Evolutionary conservation across 805 yeast species (phyloP).

Genomic region (Pichia scutulata): DNA sequence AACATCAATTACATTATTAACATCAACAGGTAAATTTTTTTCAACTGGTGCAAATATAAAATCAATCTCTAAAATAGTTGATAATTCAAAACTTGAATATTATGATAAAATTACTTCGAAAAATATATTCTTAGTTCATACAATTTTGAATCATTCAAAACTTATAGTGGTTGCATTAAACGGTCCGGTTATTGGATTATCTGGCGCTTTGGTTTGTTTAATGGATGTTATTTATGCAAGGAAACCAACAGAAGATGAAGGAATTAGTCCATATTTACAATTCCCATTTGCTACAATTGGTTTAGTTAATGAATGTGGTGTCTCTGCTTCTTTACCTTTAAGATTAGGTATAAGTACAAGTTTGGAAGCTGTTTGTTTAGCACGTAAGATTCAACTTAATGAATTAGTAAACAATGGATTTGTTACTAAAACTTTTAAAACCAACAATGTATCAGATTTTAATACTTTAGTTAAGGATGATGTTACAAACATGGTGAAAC

Average conservation of each 20-base stretch:
- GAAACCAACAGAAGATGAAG: neutral
- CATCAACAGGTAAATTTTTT: conserved; percentile 67
- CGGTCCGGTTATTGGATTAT: conserved; percentile 82
- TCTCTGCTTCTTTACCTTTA: conserved; percentile 57
- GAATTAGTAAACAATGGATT: conserved; percentile 53
- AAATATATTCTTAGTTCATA: conserved; percentile 60
- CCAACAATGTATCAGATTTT: conserved; percentile 32
- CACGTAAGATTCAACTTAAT: conserved; percentile 55
- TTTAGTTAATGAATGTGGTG: conserved; percentile 74
- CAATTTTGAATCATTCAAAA: conserved; percentile 64
- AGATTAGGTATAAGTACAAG: conserved; percentile 70
- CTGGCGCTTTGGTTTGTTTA: conserved; percentile 64
- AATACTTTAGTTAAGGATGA: conserved; percentile 33
- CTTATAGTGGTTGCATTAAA: conserved; percentile 66
- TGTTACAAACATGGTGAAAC: conserved; percentile 29
- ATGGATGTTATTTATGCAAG: conserved; percentile 67
- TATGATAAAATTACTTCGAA: conserved; percentile 41
- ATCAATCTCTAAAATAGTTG: conserved; percentile 22
- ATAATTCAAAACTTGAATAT: conserved; percentile 16
- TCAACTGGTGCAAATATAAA: conserved; percentile 79
- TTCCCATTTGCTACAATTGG: conserved; percentile 81
- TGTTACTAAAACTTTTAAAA: conserved; percentile 48
- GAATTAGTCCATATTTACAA: conserved; percentile 34
- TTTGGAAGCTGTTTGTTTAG: conserved; percentile 63
- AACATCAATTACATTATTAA: conserved; percentile 58